Conservation (phyloP, 2,329 filamentous ascomycete genomes). For the Pseudogymnoascus sp. region DNA sequence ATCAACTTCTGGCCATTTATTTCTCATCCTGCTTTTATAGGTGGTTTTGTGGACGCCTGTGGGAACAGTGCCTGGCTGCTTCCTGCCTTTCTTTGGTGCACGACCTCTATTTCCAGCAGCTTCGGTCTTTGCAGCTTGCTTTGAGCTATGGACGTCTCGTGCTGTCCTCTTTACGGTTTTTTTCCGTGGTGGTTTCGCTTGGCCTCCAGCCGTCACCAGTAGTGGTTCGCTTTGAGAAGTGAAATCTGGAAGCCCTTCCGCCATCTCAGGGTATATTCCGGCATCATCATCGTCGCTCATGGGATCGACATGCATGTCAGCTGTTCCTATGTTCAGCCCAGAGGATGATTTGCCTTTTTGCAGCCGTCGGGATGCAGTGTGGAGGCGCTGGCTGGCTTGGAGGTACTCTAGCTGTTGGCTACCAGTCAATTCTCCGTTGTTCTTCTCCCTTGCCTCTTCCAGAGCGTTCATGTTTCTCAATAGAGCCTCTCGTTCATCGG, state of each 20-base stretch:
- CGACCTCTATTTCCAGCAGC: not conserved
- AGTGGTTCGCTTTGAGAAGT: not conserved
- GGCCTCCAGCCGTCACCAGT: not conserved
- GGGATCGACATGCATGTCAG: not conserved
- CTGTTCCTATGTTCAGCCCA: not conserved
- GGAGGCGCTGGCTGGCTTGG: not conserved
- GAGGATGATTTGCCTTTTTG: not conserved
- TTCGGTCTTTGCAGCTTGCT: not conserved
- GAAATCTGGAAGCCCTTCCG: not conserved
- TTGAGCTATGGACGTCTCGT: not conserved
- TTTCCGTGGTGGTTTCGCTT: not conserved
- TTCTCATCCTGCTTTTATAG: not conserved
- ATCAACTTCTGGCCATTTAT: conserved; percentile 14
- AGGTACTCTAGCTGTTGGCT: not conserved
- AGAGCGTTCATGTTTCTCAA: not conserved
- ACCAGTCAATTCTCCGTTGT: not conserved
- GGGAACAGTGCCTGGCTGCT: not conserved
- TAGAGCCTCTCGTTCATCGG: not conserved
- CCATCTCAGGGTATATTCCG: not conserved
- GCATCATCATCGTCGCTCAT: not conserved
- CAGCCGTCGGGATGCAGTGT: not conserved
- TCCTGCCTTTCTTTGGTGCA: not conserved
- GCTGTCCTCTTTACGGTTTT: not conserved
- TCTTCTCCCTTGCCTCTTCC: not conserved
- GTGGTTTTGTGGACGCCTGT: not conserved